Evolutionary conservation across 2,329 filamentous ascomycete species (phyloP), one percentile per base, ranked within the genome.

Genomic region (Ilyonectria mors-panacis): DNA sequence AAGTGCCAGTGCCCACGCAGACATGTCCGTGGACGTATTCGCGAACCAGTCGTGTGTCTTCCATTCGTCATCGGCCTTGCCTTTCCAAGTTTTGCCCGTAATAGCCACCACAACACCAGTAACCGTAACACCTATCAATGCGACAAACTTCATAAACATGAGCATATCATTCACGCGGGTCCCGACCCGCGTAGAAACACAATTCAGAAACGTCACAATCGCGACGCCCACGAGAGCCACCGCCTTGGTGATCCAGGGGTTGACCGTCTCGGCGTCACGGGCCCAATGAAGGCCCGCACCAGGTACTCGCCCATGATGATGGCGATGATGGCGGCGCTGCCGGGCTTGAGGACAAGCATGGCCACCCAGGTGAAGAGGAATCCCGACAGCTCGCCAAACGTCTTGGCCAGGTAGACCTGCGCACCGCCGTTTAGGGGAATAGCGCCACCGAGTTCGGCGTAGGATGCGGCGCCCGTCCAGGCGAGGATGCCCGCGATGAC

Each of bases 241-340:
- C 2, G 86, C 88, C 84, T 98, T 99, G 84, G 93, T 94, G 77
- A 98, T 88, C 95, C 95, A 98, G 2, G 91, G 89, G 77, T 89
- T 96, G 62, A 94, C 88, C 26, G 90, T 90, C 75, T 93, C 91
- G 2, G 93, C 93, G 65, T 97, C 94, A n/a, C n/a, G n/a, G 94
- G 91, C 9, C 95, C 95, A 65, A 97, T 92, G 48, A 93, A 87
- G 15, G 94, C 95, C 53, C 94, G 88, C 59, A 98, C 94, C n/a
- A 97, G 85, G 78, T 99, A 99, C 82, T 99, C 96, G 48, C 96
- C 96, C 85, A 98, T 98, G 76, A 99, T 98, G 73, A 99, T 98
- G 71, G 95, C 89, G 71, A 99, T 94, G 78, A 99, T 99, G 68
- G 96, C 96, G 10, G 94, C 92, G 44, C 93, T 93, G 2, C 96